phyloP scores from a whole-genome alignment of 192 early-diverging fungal genomes.

The Entrophospora sp. region DNA sequence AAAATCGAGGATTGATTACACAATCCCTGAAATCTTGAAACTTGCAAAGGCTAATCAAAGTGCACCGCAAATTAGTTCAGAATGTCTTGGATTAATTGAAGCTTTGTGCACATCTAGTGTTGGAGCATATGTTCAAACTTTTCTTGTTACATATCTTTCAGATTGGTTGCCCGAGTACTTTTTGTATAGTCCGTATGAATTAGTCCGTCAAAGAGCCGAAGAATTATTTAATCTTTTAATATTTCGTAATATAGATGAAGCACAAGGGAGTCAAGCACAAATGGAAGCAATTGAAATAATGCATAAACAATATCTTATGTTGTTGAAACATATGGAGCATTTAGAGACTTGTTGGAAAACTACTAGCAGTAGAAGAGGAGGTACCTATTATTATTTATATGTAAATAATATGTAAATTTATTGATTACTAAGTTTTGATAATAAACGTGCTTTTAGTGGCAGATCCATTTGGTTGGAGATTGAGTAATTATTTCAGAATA shows the following conservation, averaged over 20 bases:
- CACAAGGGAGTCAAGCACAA: not conserved
- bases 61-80: not conserved
- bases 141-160: not conserved
- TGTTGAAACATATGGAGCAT: slow-evolving; percentile 8
- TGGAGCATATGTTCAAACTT: not conserved
- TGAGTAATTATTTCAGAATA: slow-evolving; percentile 10
- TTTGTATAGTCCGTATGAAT: slow-evolving; percentile 5
- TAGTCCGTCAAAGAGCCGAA: slow-evolving; percentile 10
- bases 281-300: not conserved
- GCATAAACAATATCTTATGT: not conserved
- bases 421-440: too few relatives aligned
- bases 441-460: too few relatives aligned
- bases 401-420: too few relatives aligned
- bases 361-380: slow-evolving; percentile 1
- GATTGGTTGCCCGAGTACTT: slow-evolving; percentile 9
- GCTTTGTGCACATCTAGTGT: not conserved
- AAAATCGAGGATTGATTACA: not conserved
- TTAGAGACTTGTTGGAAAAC: not conserved
- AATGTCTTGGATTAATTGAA: slow-evolving; percentile 18
- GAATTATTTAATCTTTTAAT: slow-evolving; percentile 2
- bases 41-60: not conserved
- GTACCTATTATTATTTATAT: too few relatives aligned
- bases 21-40: not conserved
- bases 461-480: slow-evolving; percentile 13
- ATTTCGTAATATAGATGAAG: not conserved